Evolutionary conservation across 495 filamentous ascomycete species (phyloP).

Genomic region (Gamarada debralockiae): DNA sequence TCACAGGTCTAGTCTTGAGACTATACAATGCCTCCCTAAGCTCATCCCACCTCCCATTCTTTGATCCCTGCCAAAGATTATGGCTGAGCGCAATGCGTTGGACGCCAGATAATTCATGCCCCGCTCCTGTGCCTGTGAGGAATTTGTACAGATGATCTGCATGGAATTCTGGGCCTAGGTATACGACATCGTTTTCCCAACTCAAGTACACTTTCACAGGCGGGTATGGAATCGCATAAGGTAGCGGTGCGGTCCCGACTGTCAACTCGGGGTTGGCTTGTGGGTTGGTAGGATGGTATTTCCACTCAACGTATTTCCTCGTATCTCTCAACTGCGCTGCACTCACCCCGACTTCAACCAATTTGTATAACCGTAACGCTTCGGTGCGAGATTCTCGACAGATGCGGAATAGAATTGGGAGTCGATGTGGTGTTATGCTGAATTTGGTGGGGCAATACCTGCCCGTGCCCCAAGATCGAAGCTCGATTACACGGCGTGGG

Average conservation of each 20-base stretch:
- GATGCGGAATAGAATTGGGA: conserved; percentile 11
- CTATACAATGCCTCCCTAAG: conserved; percentile 10
- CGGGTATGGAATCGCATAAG: conserved; percentile 2
- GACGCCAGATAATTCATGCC: conserved; percentile 7
- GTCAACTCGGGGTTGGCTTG: not conserved
- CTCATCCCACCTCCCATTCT: not conserved
- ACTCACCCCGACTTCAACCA: conserved; percentile 12
- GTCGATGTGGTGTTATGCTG: not conserved
- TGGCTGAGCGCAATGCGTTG: conserved; percentile 14
- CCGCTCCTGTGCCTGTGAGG: not conserved
- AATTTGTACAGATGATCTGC: conserved; percentile 11
- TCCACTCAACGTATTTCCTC: conserved; percentile 13
- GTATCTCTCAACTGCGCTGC: not conserved
- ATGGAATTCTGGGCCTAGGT: conserved; percentile 18
- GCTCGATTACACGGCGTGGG: conserved; percentile 13
- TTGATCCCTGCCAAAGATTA: conserved; percentile 8
- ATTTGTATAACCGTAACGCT: conserved; percentile 15
- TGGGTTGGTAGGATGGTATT: conserved; percentile 9
- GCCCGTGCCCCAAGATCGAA: conserved; percentile 16
- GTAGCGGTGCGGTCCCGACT: not conserved
- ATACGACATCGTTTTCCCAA: conserved; percentile 13
- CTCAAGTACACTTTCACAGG: conserved; percentile 10
- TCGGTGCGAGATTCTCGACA: conserved; percentile 16
- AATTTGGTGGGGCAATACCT: conserved; percentile 13
- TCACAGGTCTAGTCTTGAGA: conserved; percentile 7